These are phyloP conservation scores for Sphaerulina vaccinii DNA, from an alignment of 2,329 filamentous ascomycete species.

Conservation along the genomic window DNA sequence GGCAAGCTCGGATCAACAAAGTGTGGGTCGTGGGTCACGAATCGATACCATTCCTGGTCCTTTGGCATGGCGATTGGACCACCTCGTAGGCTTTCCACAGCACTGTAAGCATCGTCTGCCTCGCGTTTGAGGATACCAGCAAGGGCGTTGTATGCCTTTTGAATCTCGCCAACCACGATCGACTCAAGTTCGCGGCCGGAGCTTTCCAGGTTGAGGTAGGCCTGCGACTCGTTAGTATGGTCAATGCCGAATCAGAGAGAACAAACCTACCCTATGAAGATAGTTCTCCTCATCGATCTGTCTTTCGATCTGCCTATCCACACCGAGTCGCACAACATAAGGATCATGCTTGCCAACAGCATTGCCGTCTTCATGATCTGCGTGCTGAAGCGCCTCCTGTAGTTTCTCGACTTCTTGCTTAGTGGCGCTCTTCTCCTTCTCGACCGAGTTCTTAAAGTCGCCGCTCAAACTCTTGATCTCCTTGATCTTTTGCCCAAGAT, in stretches of 20 bases:
- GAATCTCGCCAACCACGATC: conserved; percentile 95
- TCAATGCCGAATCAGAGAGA: neutral
- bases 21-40: conserved; percentile 76
- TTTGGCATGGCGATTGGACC: conserved; percentile 92
- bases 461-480: conserved; percentile 92
- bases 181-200: conserved; percentile 93
- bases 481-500: conserved; percentile 94
- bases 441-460: conserved; percentile 95
- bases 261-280: conserved; percentile 70
- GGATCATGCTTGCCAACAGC: conserved; percentile 88
- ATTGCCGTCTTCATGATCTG: conserved; percentile 71
- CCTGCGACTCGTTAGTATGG: conserved; percentile 52
- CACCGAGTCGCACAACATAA: conserved; percentile 78
- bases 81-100: conserved; percentile 75
- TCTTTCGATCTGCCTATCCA: conserved; percentile 85
- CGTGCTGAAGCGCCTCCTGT: conserved; percentile 77
- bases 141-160: conserved; percentile 95
- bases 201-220: conserved; percentile 89
- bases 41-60: conserved; percentile 84
- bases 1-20: conserved; percentile 84
- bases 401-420: conserved; percentile 74
- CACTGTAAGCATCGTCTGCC: conserved; percentile 74
- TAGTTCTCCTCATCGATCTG: conserved; percentile 98
- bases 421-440: conserved; percentile 88
- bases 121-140: conserved; percentile 89